A percentile compares a stretch with the other conserved stretches of the same genome.
These are phyloP conservation scores for Persicaria tinctoria DNA, from an alignment of 148 eudicot genomes.

Conservation along the genomic window DNA sequence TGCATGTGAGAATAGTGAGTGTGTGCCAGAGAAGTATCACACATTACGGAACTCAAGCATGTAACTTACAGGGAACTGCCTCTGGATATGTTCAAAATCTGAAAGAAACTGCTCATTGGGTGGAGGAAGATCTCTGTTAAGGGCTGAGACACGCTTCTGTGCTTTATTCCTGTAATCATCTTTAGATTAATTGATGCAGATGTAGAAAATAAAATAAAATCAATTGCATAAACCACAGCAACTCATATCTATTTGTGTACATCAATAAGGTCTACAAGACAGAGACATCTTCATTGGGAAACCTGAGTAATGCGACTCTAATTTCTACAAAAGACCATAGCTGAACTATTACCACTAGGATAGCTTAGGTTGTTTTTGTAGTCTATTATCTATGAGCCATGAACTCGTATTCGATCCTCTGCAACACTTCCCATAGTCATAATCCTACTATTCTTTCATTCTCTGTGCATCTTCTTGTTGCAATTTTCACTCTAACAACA, in stretches of 20 bases:
- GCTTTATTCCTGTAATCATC: slow-evolving; percentile 72
- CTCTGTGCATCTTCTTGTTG: not conserved
- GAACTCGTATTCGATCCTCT: not conserved
- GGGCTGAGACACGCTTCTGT: slow-evolving; percentile 82
- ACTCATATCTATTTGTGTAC: not conserved
- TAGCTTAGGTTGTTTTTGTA: not conserved
- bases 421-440: not conserved
- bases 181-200: not conserved
- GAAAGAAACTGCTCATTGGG: slow-evolving; percentile 81
- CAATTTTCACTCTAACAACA: not conserved
- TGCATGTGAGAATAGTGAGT: not conserved
- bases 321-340: not conserved
- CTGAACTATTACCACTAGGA: not conserved
- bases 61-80: slow-evolving; percentile 71
- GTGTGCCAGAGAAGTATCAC: not conserved
- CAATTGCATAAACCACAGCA: not conserved
- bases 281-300: not conserved
- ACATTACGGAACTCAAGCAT: not conserved
- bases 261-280: not conserved
- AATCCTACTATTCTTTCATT: not conserved
- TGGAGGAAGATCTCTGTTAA: slow-evolving; percentile 82
- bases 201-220: not conserved
- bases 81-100: slow-evolving; percentile 75
- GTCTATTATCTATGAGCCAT: not conserved
- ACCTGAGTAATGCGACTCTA: not conserved